Base-by-base conservation (phyloP, 2,329 filamentous ascomycete genomes). In the Metarhizium robertsii region DNA sequence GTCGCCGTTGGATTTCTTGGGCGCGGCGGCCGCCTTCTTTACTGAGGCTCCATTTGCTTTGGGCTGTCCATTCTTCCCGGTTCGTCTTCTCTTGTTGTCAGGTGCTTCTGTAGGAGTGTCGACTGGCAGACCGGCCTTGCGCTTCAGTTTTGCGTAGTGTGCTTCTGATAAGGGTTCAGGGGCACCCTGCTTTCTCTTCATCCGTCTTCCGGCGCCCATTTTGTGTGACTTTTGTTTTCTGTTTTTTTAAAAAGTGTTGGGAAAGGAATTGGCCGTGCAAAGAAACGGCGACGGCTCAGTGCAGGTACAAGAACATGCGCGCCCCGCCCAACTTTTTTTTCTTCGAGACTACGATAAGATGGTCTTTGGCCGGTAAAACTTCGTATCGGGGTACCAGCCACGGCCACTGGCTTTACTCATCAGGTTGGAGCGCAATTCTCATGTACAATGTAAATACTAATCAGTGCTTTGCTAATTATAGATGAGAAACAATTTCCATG, bases 151-250 rank as follows among this genome's bases (percentile, higher is more conserved):
- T 52, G 85, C 85, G 65, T 87, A 85, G 66, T 88, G 83, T 61
- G 84, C 82, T 68, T 96, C 90, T 61, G 94, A 90, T 61, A 96
- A 80, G 61, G 87, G 80, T 66, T 87, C 83, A 54, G 94, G 94
- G 61, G 87, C 79, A 55, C 91, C 92, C 81, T 97, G 94, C 75
- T 96, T 96, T 72, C 92, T 89, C 52, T 58, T 58, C 86, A 96
- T 95, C 66, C 92, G 90, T 70, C 91, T 88, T 71, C 91, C 89
- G 59, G 85, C 83, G 77, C 90, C 92, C 92, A 96, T 96, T 67
- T 70, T 84, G 69, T 48, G 10, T 5, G 18, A 45, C 2, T 45
- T 45, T 2, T 14, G 10, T 30, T 69, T 61, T 56, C 60, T 55
- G 60, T 57, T 56, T 40, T 40, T 58, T 52, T 47, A 43, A 57